Percentiles rank a stretch among this genome's conserved stretches.
Conservation (phyloP, 805 yeast genomes). For the Cyberlindnera petersonii region DNA sequence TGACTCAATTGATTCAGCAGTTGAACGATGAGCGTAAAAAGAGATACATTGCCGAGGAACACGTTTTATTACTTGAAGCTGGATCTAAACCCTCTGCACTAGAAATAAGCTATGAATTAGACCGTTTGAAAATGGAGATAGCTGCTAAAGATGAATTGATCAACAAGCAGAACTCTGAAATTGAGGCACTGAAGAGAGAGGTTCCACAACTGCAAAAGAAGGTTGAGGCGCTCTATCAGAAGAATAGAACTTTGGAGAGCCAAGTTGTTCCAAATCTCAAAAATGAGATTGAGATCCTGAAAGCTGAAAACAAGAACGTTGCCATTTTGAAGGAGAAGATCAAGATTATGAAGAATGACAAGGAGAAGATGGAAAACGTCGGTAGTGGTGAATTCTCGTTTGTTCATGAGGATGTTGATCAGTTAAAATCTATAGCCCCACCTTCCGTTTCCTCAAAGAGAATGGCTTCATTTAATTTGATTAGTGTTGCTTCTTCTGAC, state of each 20-base stretch:
- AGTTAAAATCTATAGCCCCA: not conserved
- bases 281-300: conserved; percentile 36
- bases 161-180: conserved; percentile 43
- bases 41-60: conserved; percentile 69
- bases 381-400: conserved; percentile 3
- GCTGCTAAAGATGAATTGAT: conserved; percentile 45
- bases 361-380: conserved; percentile 29
- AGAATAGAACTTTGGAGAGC: conserved; percentile 40
- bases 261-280: conserved; percentile 44
- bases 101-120: conserved; percentile 53
- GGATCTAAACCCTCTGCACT: conserved; percentile 50
- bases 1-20: conserved; percentile 51
- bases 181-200: conserved; percentile 37
- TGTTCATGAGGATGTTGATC: conserved; percentile 4
- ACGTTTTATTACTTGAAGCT: conserved; percentile 52
- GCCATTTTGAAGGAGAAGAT: conserved; percentile 25
- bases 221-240: conserved; percentile 36
- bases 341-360: conserved; percentile 30
- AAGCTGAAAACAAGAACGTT: conserved; percentile 24
- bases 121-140: conserved; percentile 46
- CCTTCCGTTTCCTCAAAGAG: conserved; percentile 7
- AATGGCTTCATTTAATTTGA: conserved; percentile 17
- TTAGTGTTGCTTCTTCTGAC: conserved; percentile 13
- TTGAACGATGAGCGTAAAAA: conserved; percentile 61
- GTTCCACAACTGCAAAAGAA: conserved; percentile 36